Conservation (phyloP, 1,284 basidiomycete genomes). For the Leccinum subrobustum region DNA sequence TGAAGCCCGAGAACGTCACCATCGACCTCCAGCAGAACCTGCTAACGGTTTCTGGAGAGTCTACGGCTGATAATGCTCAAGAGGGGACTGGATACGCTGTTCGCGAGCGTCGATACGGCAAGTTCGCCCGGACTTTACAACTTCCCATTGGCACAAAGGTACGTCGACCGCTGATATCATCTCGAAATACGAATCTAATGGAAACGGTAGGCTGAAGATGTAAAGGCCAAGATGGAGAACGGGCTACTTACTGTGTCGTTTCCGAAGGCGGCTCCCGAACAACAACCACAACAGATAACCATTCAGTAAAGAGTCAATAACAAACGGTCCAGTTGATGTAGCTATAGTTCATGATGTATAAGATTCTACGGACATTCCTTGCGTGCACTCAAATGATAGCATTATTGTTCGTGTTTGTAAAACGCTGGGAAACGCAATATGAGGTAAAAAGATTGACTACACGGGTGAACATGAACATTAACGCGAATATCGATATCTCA, state of each 20-base stretch:
- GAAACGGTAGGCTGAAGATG: background rate
- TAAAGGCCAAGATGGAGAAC: conserved; percentile 13
- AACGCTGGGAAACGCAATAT: too few relatives aligned
- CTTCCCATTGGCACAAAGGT: conserved; percentile 10
- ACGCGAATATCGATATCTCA: too few relatives aligned
- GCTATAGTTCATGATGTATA: background rate
- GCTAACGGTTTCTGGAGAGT: conserved; percentile 38
- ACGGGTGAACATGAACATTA: too few relatives aligned
- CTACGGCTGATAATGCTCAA: conserved; percentile 25
- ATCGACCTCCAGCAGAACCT: conserved; percentile 39
- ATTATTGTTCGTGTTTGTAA: too few relatives aligned
- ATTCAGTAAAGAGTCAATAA: conserved; percentile 3
- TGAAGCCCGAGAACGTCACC: conserved; percentile 40
- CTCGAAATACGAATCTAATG: background rate
- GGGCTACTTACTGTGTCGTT: background rate
- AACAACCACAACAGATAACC: conserved; percentile 1
- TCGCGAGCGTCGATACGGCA: conserved; percentile 32
- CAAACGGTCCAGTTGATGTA: background rate
- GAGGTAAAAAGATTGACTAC: too few relatives aligned
- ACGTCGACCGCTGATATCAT: background rate
- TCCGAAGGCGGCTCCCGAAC: background rate
- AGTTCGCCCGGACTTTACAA: conserved; percentile 1
- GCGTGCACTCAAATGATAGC: background rate
- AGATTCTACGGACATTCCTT: background rate
- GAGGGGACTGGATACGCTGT: conserved; percentile 37